Evolutionary conservation across 257 asterid species (phyloP), one percentile per base, ranked within the genome.

Genomic region (Nicotiana obtusifolia): DNA sequence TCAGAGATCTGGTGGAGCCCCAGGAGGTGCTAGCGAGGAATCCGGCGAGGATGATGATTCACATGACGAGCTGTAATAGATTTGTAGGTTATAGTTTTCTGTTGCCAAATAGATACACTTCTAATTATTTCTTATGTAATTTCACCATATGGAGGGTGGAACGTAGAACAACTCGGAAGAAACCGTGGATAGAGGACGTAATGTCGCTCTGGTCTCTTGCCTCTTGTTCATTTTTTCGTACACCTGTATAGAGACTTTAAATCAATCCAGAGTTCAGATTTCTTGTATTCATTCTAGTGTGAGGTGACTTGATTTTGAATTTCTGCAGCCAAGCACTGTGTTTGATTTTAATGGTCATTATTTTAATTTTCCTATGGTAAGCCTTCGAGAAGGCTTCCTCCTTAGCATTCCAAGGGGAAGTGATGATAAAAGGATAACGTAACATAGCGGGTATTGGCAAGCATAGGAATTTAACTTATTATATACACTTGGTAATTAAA

Each of bases 1-100:
- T 85, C 94, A 91, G 89, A 92, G 94, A 71, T 87, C 94, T 0
- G 98, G 97, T 41, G 93, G 94, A 4, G 93, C 91, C 6, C 87
- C 93, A 1, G 86, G 87, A 28, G 90, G 86, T 10, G 87, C 85
- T 2, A 80, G 80, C 14, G 64, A 80, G 10, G 86, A 79, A 20
- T 75, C 80, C 20, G 91, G 81, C 26, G 93, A 89, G 1, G 97
- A 91, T 0, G 97, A 86, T 8, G 93, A 91, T 35, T 71, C 67
- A 22, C 95, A 90, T 26, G 97, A 92, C 66, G 97, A 92, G 81
- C 92, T 93, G 87, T 92, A 89, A 82, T 84, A 24, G 78, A 47
- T 54, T 64, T 30, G 28, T n/a, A 67, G 41, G 53, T 28, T 7
- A 44, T 67, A 30, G 4, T 64, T 30, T 4, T 77, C 9, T 76